Conservation (phyloP, 129 eudicot genomes). For the carrot (Daucus carota) region DH1_v3.0 NC_030383.2:49775001-49775500, state of each 20-base stretch:
- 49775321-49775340: conserved; percentile 96
- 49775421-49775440: background rate
- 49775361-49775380: conserved; percentile 95
- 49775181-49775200: no score
- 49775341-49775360: conserved; percentile 83
- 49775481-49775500: background rate
- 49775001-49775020: background rate
- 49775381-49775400: conserved; percentile 62
- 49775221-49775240: no score
- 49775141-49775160: no score
- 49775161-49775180: no score
- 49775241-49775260: background rate
- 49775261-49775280: background rate
- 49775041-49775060: background rate
- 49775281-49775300: background rate
- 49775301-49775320: conserved; percentile 46
- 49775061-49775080: background rate
- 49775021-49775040: background rate
- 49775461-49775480: no score
- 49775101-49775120: no score
- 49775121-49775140: no score
- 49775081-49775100: background rate
- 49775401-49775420: background rate
- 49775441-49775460: no score
- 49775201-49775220: no score